Conservation (phyloP, 176 grass and related monocot species). For the Puya raimondii region DNA sequence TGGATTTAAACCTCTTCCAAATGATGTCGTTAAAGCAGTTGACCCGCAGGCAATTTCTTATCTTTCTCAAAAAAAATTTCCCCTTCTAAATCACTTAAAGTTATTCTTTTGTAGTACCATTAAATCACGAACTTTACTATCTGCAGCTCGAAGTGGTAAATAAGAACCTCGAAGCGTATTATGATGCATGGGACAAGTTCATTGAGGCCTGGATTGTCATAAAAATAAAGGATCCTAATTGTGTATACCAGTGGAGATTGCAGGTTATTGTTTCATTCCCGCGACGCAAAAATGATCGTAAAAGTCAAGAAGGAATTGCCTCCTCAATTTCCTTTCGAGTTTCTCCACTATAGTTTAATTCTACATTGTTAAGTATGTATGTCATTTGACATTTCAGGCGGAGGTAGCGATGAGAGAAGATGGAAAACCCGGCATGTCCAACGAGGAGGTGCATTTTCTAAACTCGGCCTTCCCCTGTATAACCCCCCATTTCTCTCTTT, state of each 20-base stretch:
- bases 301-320: background rate
- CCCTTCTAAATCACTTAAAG: background rate
- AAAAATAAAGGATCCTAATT: constrained; percentile 89
- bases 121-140: background rate
- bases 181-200: constrained; percentile 93
- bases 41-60: constrained; percentile 56
- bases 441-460: constrained; percentile 56
- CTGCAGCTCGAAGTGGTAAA: constrained; percentile 86
- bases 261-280: constrained; percentile 41
- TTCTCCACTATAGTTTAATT: background rate
- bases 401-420: constrained; percentile 90
- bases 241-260: constrained; percentile 83
- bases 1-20: constrained; percentile 92
- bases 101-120: too few relatives aligned
- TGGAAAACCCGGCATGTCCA: constrained; percentile 94
- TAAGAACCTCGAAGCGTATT: constrained; percentile 77
- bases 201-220: constrained; percentile 92
- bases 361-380: background rate
- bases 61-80: background rate
- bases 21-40: constrained; percentile 77
- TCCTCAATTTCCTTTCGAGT: background rate
- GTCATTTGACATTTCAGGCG: constrained; percentile 52
- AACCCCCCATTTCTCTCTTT: background rate
- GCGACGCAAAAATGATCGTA: background rate
- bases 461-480: background rate